phyloP scores from a whole-genome alignment of 2,329 filamentous ascomycete species.

The Intubia oerlemansii region DNA sequence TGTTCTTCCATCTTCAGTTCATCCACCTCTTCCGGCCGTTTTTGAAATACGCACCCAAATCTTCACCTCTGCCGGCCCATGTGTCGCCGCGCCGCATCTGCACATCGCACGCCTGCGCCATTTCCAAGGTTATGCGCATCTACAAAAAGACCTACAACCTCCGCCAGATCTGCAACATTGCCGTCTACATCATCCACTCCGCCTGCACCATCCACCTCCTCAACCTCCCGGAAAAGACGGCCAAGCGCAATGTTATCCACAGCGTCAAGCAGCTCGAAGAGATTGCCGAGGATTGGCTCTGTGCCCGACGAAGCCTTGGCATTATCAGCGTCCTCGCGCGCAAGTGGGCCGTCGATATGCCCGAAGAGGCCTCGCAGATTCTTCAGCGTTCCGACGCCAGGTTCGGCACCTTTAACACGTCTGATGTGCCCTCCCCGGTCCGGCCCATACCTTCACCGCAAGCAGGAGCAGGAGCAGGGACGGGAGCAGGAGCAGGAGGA shows the following conservation, averaged over 20 bases:
- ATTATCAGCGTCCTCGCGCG: constrained; percentile 68
- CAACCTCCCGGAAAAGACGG: constrained; percentile 81
- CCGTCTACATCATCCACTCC: constrained; percentile 85
- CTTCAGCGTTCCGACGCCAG: constrained; percentile 61
- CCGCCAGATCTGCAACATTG: constrained; percentile 88
- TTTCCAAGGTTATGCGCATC: constrained; percentile 82
- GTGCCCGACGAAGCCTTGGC: constrained; percentile 62
- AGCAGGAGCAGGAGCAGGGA: no score
- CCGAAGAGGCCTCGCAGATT: constrained; percentile 58
- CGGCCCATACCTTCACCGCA: constrained; percentile 9
- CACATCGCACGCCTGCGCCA: constrained; percentile 69
- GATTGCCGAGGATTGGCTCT: constrained; percentile 87
- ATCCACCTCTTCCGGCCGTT: constrained; percentile 6
- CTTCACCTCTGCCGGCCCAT: constrained; percentile 65
- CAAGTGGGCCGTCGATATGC: constrained; percentile 80
- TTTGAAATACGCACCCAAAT: constrained; percentile 54
- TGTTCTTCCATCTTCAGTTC: constrained; percentile 68
- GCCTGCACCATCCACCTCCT: constrained; percentile 89
- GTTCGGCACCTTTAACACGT: constrained; percentile 50
- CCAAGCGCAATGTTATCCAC: constrained; percentile 72
- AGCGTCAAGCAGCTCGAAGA: constrained; percentile 84
- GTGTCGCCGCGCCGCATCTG: constrained; percentile 83
- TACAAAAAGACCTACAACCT: constrained; percentile 87
- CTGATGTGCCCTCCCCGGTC: constrained; percentile 36
- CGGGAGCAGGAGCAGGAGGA: no score